phyloP scores from a whole-genome alignment of 495 filamentous ascomycete species.

The Peziza echinospora region DNA sequence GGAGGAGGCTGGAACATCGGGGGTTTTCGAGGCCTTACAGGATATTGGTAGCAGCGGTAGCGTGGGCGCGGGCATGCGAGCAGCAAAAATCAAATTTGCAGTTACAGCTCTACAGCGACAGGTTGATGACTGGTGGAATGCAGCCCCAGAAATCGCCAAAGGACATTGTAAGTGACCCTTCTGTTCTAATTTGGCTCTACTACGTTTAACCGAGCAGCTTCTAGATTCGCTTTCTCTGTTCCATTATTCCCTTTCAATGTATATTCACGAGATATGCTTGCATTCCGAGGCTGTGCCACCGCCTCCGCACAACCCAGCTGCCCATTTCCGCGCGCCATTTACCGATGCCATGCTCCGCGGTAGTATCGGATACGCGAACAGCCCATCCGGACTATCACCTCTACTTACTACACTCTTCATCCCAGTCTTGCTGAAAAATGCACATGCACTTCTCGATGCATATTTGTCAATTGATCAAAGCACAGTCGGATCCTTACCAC shows the following conservation, averaged over 20 bases:
- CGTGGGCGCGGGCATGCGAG: constrained; percentile 41
- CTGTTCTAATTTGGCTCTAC: not conserved
- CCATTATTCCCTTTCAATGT: not conserved
- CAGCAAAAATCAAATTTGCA: constrained; percentile 50
- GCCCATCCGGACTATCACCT: too few relatives aligned
- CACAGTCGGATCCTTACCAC: not conserved
- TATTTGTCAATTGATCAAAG: not conserved
- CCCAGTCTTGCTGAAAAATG: not conserved
- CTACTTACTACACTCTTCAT: not conserved
- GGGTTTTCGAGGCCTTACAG: constrained; percentile 52
- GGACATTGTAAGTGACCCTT: not conserved
- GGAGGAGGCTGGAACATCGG: constrained; percentile 56
- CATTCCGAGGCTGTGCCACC: not conserved
- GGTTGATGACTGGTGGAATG: constrained; percentile 42
- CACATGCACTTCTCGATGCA: not conserved
- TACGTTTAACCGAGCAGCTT: not conserved
- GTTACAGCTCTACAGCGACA: constrained; percentile 57
- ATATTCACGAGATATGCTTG: not conserved
- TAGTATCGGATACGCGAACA: too few relatives aligned
- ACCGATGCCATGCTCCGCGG: too few relatives aligned
- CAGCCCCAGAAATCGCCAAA: constrained; percentile 27
- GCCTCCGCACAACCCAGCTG: too few relatives aligned
- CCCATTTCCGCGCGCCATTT: too few relatives aligned
- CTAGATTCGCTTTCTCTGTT: not conserved
- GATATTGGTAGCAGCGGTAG: constrained; percentile 26